These are phyloP conservation scores for Curvularia hawaiiensis DNA, from an alignment of 2,329 filamentous ascomycete genomes.

Conservation along the genomic window DNA sequence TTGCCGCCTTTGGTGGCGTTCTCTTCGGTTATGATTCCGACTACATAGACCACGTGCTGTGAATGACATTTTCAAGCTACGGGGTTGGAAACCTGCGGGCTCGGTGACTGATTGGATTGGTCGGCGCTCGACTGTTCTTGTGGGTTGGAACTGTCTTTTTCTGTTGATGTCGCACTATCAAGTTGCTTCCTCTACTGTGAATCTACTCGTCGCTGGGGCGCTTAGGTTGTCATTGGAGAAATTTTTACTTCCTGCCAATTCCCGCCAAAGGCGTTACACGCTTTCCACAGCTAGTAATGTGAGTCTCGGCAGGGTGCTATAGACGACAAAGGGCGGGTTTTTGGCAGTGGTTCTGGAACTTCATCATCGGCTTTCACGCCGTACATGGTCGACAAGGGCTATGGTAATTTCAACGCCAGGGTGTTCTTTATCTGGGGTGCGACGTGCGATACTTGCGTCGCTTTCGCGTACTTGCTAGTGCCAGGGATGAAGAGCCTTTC, in stretches of 20 bases:
- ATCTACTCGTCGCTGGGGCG: conserved; percentile 54
- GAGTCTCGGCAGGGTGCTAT: not conserved
- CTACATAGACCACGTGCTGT: conserved; percentile 71
- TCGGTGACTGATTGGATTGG: conserved; percentile 70
- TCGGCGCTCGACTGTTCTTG: conserved; percentile 65
- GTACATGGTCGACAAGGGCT: conserved; percentile 69
- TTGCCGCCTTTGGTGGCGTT: conserved; percentile 62
- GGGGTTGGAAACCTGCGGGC: conserved; percentile 61
- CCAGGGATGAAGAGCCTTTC: conserved; percentile 79
- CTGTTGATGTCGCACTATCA: conserved; percentile 47
- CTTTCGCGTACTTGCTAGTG: conserved; percentile 78
- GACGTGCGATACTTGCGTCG: conserved; percentile 56
- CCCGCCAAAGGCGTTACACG: conserved; percentile 84
- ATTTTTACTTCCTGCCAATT: conserved; percentile 88
- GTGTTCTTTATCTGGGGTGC: conserved; percentile 62
- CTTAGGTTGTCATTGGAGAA: conserved; percentile 79
- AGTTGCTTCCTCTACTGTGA: conserved; percentile 40
- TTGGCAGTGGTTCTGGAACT: conserved; percentile 73
- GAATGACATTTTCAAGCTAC: conserved; percentile 46
- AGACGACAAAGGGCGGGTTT: not conserved
- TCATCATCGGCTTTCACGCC: conserved; percentile 64
- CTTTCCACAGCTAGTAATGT: conserved; percentile 83
- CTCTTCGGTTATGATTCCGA: conserved; percentile 82
- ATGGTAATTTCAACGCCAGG: conserved; percentile 65
- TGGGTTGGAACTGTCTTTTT: conserved; percentile 45